Conservation (phyloP, 176 grass and related monocot species). For the Musa itinerans region DNA sequence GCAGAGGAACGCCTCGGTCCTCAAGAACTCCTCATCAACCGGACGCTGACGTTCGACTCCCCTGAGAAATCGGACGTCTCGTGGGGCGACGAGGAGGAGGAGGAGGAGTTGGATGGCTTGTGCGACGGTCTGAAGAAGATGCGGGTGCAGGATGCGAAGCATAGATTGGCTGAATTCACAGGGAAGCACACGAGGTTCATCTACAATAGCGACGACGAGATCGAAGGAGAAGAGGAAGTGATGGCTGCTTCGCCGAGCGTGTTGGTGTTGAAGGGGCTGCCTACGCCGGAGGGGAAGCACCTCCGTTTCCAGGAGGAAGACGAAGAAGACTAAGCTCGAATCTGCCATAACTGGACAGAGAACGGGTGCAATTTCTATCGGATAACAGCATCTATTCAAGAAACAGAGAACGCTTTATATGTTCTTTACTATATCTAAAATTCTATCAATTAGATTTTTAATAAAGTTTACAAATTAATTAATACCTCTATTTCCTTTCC, state of each 20-base stretch:
- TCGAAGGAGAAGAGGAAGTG: slow-evolving; percentile 20
- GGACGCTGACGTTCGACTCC: slow-evolving; percentile 60
- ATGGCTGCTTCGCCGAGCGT: not conserved
- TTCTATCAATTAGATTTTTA: too few relatives aligned
- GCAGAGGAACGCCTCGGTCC: slow-evolving; percentile 16
- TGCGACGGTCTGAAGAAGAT: slow-evolving; percentile 62
- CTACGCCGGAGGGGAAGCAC: slow-evolving; percentile 23
- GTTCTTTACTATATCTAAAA: too few relatives aligned
- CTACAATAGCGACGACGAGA: slow-evolving; percentile 39
- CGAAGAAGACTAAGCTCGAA: not conserved
- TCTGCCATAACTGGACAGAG: too few relatives aligned
- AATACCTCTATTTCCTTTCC: too few relatives aligned
- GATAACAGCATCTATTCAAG: too few relatives aligned
- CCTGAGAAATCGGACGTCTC: slow-evolving; percentile 33
- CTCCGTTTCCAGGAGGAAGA: slow-evolving; percentile 25
- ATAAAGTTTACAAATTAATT: too few relatives aligned
- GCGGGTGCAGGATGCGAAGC: slow-evolving; percentile 14
- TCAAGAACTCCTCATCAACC: slow-evolving; percentile 29
- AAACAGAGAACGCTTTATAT: too few relatives aligned
- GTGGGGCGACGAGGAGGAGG: not conserved
- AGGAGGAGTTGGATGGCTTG: slow-evolving; percentile 37
- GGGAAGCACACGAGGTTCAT: slow-evolving; percentile 27
- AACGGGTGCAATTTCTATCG: too few relatives aligned
- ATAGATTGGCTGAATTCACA: slow-evolving; percentile 14
- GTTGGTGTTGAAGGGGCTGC: slow-evolving; percentile 23